These are phyloP conservation scores for Colletotrichum endophyticum DNA, from an alignment of 2,329 filamentous ascomycete genomes.

Conservation along the genomic window DNA sequence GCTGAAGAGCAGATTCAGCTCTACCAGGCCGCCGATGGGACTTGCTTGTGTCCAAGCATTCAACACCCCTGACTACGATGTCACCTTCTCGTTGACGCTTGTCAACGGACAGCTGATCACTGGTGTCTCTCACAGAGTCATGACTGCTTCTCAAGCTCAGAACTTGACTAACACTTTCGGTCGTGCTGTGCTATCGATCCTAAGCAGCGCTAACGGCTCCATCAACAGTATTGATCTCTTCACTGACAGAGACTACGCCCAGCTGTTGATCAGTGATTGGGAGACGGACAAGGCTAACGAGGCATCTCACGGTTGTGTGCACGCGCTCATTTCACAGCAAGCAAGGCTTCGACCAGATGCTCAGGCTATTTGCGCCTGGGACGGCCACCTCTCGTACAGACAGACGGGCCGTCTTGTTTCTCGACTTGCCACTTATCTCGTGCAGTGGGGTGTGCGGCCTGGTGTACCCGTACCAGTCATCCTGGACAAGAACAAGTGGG, in stretches of 20 bases:
- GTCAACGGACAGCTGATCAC: conserved; percentile 43
- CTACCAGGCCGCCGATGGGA: conserved; percentile 28
- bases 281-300: conserved; percentile 42
- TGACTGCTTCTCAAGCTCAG: conserved; percentile 46
- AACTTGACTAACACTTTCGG: conserved; percentile 60
- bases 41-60: conserved; percentile 41
- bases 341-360: conserved; percentile 41
- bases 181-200: conserved; percentile 51
- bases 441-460: conserved; percentile 52
- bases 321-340: conserved; percentile 49
- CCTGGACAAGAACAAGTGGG: conserved; percentile 71
- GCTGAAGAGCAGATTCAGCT: conserved; percentile 36
- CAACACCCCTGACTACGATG: conserved; percentile 50
- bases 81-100: conserved; percentile 51
- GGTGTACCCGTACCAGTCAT: conserved; percentile 68
- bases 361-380: conserved; percentile 48
- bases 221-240: conserved; percentile 57
- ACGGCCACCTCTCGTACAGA: conserved; percentile 47
- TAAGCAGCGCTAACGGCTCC: conserved; percentile 43
- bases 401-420: conserved; percentile 42
- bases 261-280: conserved; percentile 58
- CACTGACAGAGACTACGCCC: conserved; percentile 58
- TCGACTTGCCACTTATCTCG: conserved; percentile 49
- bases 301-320: conserved; percentile 45
- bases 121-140: conserved; percentile 48